phyloP scores from a whole-genome alignment of 1,284 basidiomycete species.

The Cryptococcus amylolentus region DNA sequence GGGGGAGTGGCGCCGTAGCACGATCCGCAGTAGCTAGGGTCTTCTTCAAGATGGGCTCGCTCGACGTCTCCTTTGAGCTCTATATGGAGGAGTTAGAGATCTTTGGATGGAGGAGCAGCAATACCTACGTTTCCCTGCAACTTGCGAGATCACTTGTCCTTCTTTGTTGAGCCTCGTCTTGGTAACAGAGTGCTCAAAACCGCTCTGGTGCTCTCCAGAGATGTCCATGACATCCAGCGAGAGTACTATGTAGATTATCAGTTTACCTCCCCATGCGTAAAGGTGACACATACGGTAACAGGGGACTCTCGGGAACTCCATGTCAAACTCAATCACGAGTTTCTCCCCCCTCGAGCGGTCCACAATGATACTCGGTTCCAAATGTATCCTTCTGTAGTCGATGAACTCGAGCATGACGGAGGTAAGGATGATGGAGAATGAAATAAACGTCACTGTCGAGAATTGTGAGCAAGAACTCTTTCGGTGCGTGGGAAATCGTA shows the following conservation, averaged over 20 bases:
- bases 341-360: constrained; percentile 94
- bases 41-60: constrained; percentile 64
- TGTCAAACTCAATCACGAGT: constrained; percentile 83
- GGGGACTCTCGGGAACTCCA: constrained; percentile 94
- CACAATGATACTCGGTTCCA: constrained; percentile 86
- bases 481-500: constrained; percentile 52
- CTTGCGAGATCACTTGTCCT: constrained; percentile 60
- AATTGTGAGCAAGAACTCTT: neutral
- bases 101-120: no score
- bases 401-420: constrained; percentile 92
- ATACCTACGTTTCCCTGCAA: constrained; percentile 35
- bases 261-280: neutral
- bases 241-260: constrained; percentile 61
- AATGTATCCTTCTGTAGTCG: constrained; percentile 82
- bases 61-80: constrained; percentile 83
- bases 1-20: constrained; percentile 90
- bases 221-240: constrained; percentile 98
- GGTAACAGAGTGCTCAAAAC: constrained; percentile 81
- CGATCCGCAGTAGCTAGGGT: constrained; percentile 79
- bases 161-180: constrained; percentile 71
- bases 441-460: constrained; percentile 77
- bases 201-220: constrained; percentile 87
- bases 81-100: neutral
- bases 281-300: constrained; percentile 75
- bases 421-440: constrained; percentile 83